A percentile compares a stretch with the other conserved stretches of the same genome.
These are phyloP conservation scores for Casuarina cunninghamiana DNA, from an alignment of 306 rosid genomes.

Conservation along the genomic window DNA sequence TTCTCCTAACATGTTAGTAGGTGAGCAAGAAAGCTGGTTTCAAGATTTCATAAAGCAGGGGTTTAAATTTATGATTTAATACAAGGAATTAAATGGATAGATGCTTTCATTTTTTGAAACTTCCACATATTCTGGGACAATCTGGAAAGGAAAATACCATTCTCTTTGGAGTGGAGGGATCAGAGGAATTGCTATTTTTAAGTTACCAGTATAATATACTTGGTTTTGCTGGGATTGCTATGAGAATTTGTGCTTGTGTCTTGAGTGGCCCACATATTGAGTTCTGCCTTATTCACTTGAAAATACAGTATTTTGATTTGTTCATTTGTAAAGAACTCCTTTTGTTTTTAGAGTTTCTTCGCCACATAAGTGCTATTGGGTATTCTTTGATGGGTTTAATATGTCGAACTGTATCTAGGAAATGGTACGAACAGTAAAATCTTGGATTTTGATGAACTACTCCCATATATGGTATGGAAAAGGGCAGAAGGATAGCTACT, in stretches of 20 bases:
- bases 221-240: conserved; percentile 7
- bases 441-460: neutral
- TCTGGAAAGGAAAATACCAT: neutral
- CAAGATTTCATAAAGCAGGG: no score
- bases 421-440: neutral
- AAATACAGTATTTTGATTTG: neutral
- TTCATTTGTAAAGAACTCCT: neutral
- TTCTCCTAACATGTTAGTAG: neutral
- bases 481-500: neutral
- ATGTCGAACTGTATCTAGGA: neutral
- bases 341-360: neutral
- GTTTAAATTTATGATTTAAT: no score
- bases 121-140: neutral
- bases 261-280: neutral
- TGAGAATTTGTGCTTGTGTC: conserved; percentile 10
- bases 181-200: neutral
- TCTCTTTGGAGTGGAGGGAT: neutral
- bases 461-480: neutral
- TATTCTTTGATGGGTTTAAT: neutral
- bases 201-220: conserved; percentile 3
- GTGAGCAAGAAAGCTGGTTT: neutral
- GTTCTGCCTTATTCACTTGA: neutral
- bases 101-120: neutral
- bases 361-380: neutral
- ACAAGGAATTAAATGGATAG: neutral